These are phyloP conservation scores for Pythium dissotocum DNA, from an alignment of 352 stramenopile genomes.

Conservation along the genomic window DNA sequence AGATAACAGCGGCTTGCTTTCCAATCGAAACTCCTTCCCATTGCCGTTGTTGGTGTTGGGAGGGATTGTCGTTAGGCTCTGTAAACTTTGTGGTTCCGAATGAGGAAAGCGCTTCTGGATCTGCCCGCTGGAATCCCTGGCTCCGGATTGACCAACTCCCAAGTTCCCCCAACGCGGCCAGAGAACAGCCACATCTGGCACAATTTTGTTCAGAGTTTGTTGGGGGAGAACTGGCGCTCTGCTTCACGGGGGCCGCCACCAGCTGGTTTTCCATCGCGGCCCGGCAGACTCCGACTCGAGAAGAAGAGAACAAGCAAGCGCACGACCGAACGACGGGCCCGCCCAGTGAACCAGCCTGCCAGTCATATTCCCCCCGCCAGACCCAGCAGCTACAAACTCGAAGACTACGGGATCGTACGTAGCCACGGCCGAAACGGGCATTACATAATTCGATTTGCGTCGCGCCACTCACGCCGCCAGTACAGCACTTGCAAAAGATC, in stretches of 20 bases:
- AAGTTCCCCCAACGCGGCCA: not conserved
- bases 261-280: constrained; percentile 23
- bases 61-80: too few relatives aligned
- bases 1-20: not conserved
- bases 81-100: too few relatives aligned
- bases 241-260: constrained; percentile 12
- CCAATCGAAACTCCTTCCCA: not conserved
- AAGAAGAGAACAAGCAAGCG: constrained; percentile 25
- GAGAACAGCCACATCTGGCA: constrained; percentile 7
- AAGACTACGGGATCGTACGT: constrained; percentile 31
- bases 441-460: constrained; percentile 79
- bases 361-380: constrained; percentile 16
- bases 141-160: not conserved
- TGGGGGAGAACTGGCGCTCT: constrained; percentile 10
- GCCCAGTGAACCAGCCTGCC: constrained; percentile 7
- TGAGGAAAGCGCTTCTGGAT: not conserved
- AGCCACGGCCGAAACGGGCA: constrained; percentile 36
- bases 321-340: constrained; percentile 16
- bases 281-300: constrained; percentile 21
- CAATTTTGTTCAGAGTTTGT: not conserved
- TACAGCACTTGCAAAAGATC: constrained; percentile 2
- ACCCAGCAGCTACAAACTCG: not conserved
- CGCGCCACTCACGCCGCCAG: constrained; percentile 12
- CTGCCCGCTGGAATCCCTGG: not conserved
- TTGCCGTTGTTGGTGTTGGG: too few relatives aligned